phyloP scores from a whole-genome alignment of 1,284 basidiomycete genomes.

The Pyrrhoderma noxium region DNA sequence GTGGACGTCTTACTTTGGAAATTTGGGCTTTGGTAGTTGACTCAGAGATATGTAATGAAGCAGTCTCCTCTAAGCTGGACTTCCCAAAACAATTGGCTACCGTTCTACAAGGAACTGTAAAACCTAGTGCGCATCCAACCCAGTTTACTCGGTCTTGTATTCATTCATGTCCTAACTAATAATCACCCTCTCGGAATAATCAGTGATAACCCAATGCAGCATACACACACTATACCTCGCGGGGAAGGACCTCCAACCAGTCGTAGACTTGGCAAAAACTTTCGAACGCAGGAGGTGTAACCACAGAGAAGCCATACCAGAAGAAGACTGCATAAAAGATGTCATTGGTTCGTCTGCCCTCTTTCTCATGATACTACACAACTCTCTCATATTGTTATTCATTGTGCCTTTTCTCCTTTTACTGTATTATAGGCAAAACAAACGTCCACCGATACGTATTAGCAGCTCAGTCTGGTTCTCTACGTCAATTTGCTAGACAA shows the following conservation, averaged over 20 bases:
- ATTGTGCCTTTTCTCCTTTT: background rate
- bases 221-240: conserved; percentile 85
- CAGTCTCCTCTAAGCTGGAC: conserved; percentile 64
- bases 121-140: conserved; percentile 88
- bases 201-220: conserved; percentile 97
- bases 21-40: conserved; percentile 62
- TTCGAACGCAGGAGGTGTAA: conserved; percentile 95
- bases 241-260: conserved; percentile 61
- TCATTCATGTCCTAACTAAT: background rate
- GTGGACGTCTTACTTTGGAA: too few relatives aligned
- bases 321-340: conserved; percentile 76
- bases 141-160: conserved; percentile 11
- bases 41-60: conserved; percentile 74
- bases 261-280: conserved; percentile 82
- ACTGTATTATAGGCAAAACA: conserved; percentile 49
- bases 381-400: too few relatives aligned
- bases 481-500: conserved; percentile 57
- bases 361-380: background rate
- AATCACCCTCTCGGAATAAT: conserved; percentile 25
- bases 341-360: conserved; percentile 75
- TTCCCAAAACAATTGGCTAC: conserved; percentile 64
- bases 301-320: conserved; percentile 62
- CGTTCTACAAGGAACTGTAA: conserved; percentile 78
- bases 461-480: conserved; percentile 67
- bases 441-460: conserved; percentile 91